Evolutionary conservation across 805 yeast genomes (phyloP), one percentile per base, ranked within the genome.

Genomic region (Teunomyces tritomae): DNA sequence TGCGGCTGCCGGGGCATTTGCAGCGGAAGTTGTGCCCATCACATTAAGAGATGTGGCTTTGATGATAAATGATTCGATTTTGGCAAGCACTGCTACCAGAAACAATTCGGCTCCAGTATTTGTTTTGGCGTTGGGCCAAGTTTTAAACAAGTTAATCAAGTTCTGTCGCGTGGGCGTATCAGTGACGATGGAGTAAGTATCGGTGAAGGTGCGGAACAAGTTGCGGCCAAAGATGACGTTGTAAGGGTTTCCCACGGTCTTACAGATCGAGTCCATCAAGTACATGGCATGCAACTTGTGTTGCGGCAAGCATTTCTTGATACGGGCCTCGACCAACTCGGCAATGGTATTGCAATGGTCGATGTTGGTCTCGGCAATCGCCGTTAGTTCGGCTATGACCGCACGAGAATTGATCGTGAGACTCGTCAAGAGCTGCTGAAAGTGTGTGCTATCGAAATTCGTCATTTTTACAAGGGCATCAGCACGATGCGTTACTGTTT

Each of bases 231-330:
- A 71, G 43, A 71, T 54, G 40, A 69, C 49, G 50, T 70, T 70
- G 57, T 70, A 73, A 6, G 78, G 78, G 48, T 66, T 71, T 11
- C 78, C 77, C 28, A 72, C 61, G 55, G 67, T 71, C 49, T 73
- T 73, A 55, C 71, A 62, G 26, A 73, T 70, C 32, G 74, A 69
- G 55, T 73, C 78, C 59, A 73, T 51, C 41, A 73, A 55, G 52
- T 73, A 73, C 43, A 73, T 62, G 16, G 67, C 51, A 51, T 51
- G 65, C 28, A 54, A 47, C 49, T 68, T 68, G 55, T 71, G 65
- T 49, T 67, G 68, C 11, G 77, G 77, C 28, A 70, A 54, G 45
- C 71, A 65, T 47, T 62, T 67, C 44, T 56, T 57, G 45, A 73
- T 67, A 36, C 76, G 57, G 29, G 60, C 62, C 48, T 70, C 76